A percentile compares a stretch with the other conserved stretches of the same genome.
phyloP scores from a whole-genome alignment of 352 stramenopile species.

The Phytopythium helicoides region DNA sequence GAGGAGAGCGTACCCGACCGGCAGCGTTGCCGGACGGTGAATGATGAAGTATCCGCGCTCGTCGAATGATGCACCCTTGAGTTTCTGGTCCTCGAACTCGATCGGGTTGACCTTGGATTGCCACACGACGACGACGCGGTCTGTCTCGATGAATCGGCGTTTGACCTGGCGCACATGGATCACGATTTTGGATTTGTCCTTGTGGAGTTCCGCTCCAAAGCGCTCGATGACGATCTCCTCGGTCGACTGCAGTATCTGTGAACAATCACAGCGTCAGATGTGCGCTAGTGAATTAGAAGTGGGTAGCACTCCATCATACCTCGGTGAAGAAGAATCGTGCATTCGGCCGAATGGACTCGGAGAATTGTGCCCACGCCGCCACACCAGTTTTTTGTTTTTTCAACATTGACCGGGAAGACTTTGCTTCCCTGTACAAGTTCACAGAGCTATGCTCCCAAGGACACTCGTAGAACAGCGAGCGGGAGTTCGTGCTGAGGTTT shows the following conservation, averaged over 20 bases:
- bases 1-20: slow-evolving; percentile 31
- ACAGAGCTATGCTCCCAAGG: too few species aligned
- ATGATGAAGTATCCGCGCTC: slow-evolving; percentile 58
- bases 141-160: slow-evolving; percentile 50
- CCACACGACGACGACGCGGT: too few species aligned
- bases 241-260: slow-evolving; percentile 26
- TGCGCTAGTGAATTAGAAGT: too few species aligned
- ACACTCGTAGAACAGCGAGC: too few species aligned
- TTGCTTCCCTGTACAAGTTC: too few species aligned
- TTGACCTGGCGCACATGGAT: slow-evolving; percentile 61
- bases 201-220: slow-evolving; percentile 44
- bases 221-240: slow-evolving; percentile 62
- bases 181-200: slow-evolving; percentile 36
- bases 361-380: too few species aligned
- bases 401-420: too few species aligned
- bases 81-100: slow-evolving; percentile 38
- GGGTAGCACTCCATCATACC: too few species aligned
- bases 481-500: too few species aligned
- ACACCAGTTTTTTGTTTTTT: too few species aligned
- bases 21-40: slow-evolving; percentile 30
- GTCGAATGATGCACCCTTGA: slow-evolving; percentile 38
- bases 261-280: not conserved
- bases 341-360: too few species aligned
- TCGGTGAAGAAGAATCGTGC: slow-evolving; percentile 1
- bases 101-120: too few species aligned